Evolutionary conservation across 306 rosid species (phyloP), one percentile per base, ranked within the genome.

Genomic region (Comarum palustre): DNA sequence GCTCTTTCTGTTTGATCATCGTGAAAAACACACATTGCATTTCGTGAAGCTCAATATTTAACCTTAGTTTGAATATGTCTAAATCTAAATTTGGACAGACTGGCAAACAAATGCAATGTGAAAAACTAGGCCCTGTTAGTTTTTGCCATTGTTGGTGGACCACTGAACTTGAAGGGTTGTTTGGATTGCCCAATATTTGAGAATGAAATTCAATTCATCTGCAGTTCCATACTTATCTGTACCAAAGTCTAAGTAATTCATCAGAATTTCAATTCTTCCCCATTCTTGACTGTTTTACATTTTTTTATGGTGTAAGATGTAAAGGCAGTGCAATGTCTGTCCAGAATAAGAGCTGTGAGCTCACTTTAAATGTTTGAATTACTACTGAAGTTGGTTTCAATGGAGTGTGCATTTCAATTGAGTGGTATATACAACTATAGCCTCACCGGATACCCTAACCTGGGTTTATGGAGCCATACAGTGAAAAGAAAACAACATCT

Each of bases 151-250:
- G 64, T 58, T 25, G n/a, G n/a, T 58, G 36, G n/a, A 27, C 61
- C 32, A 54, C 16, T 47, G 72, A 7, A 17, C 19, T 31, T 65
- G 65, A 74, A 38, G 15, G 39, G 29, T n/a, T 55, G 17, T 22
- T 54, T 55, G 59, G 25, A 29, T n/a, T 51, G 58, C 58, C 54
- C 58, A 8, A 19, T 8, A 34, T 22, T 51, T 70, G 32, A 36
- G 61, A 70, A 66, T 61, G 15, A 54, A 54, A 20, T 54, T 72
- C 5, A 71, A 39, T 55, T 55, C 24, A 42, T 45, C 24, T 12
- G 73, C 4, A 4, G 34, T 74, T 3, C 32, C 3, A 15, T 27
- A 58, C 58, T 4, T 51, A 7, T 51, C 58, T n/a, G 13, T 2
- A 51, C 58, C 58, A n/a, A n/a, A 51, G 58, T 51, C 58, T n/a